Evolutionary conservation across 1,284 basidiomycete species (phyloP).

Genomic region (Cryptococcus sp.): DNA sequence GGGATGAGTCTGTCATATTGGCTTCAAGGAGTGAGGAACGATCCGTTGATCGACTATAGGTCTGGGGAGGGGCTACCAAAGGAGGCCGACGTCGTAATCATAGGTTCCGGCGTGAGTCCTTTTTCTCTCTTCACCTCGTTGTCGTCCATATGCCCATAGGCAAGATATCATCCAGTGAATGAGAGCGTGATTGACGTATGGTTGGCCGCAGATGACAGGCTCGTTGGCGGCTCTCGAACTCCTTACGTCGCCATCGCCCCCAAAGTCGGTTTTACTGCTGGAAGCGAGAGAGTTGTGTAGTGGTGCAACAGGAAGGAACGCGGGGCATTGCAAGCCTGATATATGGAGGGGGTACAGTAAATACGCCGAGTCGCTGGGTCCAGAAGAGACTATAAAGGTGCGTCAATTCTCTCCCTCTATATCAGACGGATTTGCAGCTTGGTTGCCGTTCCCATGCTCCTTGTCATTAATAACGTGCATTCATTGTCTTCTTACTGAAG

Average conservation of each 20-base stretch:
- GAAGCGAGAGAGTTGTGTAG: slow-evolving; percentile 39
- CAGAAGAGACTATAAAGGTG: slow-evolving; percentile 31
- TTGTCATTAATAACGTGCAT: not conserved
- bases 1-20: slow-evolving; percentile 18
- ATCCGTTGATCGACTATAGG: slow-evolving; percentile 20
- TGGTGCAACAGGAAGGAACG: slow-evolving; percentile 40
- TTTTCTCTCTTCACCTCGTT: not conserved
- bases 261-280: slow-evolving; percentile 29
- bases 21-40: slow-evolving; percentile 15
- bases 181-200: too few relatives aligned
- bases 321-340: slow-evolving; percentile 33
- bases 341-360: slow-evolving; percentile 25
- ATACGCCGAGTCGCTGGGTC: slow-evolving; percentile 16
- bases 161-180: too few relatives aligned
- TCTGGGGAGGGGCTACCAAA: slow-evolving; percentile 17
- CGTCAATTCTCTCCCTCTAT: not conserved
- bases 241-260: slow-evolving; percentile 11
- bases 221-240: slow-evolving; percentile 25
- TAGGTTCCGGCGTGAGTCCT: slow-evolving; percentile 26
- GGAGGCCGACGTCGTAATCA: slow-evolving; percentile 24
- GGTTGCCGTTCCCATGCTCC: too few relatives aligned
- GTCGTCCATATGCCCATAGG: not conserved
- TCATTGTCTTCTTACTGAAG: not conserved
- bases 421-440: too few relatives aligned
- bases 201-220: slow-evolving; percentile 12